phyloP scores from a whole-genome alignment of 2,329 filamentous ascomycete genomes.

The Monosporascus cannonballus region DNA sequence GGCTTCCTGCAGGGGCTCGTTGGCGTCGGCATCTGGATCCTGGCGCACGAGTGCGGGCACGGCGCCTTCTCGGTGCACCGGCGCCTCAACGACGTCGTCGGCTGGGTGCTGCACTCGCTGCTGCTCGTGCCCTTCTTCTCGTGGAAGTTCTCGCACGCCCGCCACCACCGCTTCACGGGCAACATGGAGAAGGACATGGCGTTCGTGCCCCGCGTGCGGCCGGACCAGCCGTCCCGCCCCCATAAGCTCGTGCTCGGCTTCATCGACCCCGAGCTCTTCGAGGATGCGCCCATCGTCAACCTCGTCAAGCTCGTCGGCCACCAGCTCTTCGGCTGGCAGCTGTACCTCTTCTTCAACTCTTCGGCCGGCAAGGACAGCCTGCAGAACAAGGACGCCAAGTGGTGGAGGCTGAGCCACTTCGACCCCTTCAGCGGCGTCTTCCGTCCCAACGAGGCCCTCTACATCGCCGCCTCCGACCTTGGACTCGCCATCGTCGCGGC shows the following conservation, averaged over 20 bases:
- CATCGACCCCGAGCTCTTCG: slow-evolving; percentile 47
- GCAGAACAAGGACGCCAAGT: slow-evolving; percentile 35
- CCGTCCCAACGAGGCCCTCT: slow-evolving; percentile 48
- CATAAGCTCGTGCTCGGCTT: slow-evolving; percentile 28
- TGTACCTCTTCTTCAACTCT: slow-evolving; percentile 57
- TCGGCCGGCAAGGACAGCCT: slow-evolving; percentile 42
- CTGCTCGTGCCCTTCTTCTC: slow-evolving; percentile 66
- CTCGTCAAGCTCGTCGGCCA: slow-evolving; percentile 51
- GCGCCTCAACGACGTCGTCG: slow-evolving; percentile 53
- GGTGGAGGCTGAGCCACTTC: slow-evolving; percentile 50
- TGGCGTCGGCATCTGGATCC: slow-evolving; percentile 64
- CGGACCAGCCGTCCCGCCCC: slow-evolving; percentile 22
- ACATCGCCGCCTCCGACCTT: slow-evolving; percentile 54
- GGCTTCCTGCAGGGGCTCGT: slow-evolving; percentile 59
- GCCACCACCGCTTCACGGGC: slow-evolving; percentile 63
- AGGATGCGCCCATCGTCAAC: slow-evolving; percentile 56
- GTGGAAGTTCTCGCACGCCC: slow-evolving; percentile 65
- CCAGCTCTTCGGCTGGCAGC: slow-evolving; percentile 59
- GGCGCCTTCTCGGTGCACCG: slow-evolving; percentile 56
- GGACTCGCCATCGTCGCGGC: slow-evolving; percentile 47
- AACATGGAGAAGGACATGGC: slow-evolving; percentile 64
- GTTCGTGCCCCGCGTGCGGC: slow-evolving; percentile 49
- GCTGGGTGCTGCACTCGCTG: slow-evolving; percentile 59
- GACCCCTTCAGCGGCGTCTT: slow-evolving; percentile 57
- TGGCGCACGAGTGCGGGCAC: slow-evolving; percentile 67